Conservation (phyloP, 306 rosid species). For the Corylus avellana region DNA sequence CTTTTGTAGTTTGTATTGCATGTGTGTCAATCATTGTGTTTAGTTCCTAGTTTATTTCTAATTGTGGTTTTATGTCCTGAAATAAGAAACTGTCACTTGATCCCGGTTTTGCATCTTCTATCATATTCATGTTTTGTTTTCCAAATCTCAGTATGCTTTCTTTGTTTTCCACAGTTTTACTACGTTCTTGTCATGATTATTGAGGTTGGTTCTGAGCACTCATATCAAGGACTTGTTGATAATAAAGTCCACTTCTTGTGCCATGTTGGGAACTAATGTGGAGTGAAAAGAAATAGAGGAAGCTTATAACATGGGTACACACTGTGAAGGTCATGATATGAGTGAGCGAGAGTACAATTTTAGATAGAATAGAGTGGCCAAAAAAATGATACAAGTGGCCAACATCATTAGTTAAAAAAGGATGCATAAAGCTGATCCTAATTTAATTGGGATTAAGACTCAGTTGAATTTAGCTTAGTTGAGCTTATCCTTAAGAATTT, state of each 20-base stretch:
- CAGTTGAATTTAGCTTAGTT: neutral
- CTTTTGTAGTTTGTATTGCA: neutral
- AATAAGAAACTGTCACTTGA: neutral
- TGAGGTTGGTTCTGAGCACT: neutral
- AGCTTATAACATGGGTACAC: neutral
- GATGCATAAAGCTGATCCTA: neutral
- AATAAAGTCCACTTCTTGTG: neutral
- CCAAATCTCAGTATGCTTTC: neutral
- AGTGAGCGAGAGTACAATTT: neutral
- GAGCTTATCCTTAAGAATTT: too few species aligned
- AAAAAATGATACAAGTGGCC: neutral
- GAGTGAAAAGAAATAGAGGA: neutral
- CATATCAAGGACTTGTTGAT: neutral
- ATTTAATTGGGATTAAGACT: neutral
- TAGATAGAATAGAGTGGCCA: neutral
- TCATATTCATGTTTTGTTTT: neutral
- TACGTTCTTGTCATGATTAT: neutral
- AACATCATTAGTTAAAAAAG: neutral
- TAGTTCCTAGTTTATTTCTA: neutral
- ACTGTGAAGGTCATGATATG: neutral
- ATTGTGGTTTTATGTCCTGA: neutral
- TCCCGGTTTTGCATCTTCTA: too few species aligned
- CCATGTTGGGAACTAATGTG: neutral
- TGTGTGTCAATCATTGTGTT: neutral
- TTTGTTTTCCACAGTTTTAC: neutral